Conservation (phyloP, 768 basidiomycete species). For the Suillus alpinus region DNA sequence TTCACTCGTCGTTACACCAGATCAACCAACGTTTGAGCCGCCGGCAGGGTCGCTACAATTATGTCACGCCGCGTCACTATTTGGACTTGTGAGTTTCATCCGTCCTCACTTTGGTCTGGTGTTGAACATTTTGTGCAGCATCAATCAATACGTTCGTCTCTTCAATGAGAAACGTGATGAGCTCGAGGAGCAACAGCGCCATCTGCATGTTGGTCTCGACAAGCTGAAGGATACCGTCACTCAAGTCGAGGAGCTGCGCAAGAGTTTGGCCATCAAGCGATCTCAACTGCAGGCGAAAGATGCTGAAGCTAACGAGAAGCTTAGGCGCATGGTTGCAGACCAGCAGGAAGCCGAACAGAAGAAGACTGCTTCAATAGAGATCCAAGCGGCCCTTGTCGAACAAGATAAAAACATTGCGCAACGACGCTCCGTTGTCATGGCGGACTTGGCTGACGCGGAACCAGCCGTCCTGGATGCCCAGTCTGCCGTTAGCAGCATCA, state of each 20-base stretch:
- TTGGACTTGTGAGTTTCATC: constrained; percentile 85
- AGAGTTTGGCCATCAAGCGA: constrained; percentile 92
- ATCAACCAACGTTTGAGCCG: constrained; percentile 88
- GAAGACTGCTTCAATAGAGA: constrained; percentile 93
- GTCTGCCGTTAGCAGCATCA: constrained; percentile 95
- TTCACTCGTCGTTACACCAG: constrained; percentile 85
- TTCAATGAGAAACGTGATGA: constrained; percentile 97
- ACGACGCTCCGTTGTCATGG: constrained; percentile 85
- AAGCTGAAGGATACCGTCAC: constrained; percentile 94
- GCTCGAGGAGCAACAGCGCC: constrained; percentile 96
- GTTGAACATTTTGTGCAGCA: constrained; percentile 45
- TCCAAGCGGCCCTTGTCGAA: constrained; percentile 89
- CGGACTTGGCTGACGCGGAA: constrained; percentile 95
- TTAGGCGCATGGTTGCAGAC: constrained; percentile 96
- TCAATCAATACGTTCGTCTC: constrained; percentile 94
- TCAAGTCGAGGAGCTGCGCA: constrained; percentile 94
- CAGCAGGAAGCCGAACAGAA: constrained; percentile 99
- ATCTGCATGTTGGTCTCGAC: constrained; percentile 96
- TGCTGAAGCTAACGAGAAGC: constrained; percentile 93
- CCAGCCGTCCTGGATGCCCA: constrained; percentile 96
- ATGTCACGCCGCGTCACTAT: constrained; percentile 96
- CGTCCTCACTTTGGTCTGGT: constrained; percentile 4
- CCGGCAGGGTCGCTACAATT: constrained; percentile 93
- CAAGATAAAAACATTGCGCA: constrained; percentile 90
- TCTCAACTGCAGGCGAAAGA: constrained; percentile 92